Base-by-base conservation (phyloP, 257 asterid genomes). In the Thymus mandschuricus region DNA sequence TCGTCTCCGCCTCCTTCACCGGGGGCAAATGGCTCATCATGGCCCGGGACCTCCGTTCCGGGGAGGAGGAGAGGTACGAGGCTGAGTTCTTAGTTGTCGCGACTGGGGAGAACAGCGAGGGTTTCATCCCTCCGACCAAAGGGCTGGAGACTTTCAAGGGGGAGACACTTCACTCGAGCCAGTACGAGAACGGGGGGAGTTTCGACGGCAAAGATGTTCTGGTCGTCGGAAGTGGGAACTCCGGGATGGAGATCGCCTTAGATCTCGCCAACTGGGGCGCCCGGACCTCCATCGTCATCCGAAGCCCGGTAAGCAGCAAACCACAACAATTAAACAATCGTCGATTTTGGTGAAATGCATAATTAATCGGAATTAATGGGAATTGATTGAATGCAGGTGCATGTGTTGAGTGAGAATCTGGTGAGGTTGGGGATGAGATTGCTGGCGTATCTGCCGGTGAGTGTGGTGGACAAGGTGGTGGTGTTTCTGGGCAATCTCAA, bases 201-300 rank as follows among this genome's bases (percentile, higher is more conserved):
- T 85, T 72, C 33, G 45, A 44, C 3, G 44, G 12, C 0, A 79
- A 40, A 38, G 49, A 79, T 0, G 92, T 85, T 0, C 60, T 88
- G 33, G 92, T 88, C 2, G 85, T 90, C 15, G 94, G 92, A 4
- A 72, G 86, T 6, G 94, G 97, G 3, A 91, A 91, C 44, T 91
- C 96, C 1, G 97, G 96, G 0, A 85, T 86, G 96, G 96, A 91
- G 59, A 84, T 91, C 8, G 89, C 97, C 0, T 67, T 43, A 40
- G 97, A 91, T 80, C 31, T 91, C 49, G 72, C 82, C 6, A 77
- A 80, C 12, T 82, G 74, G 67, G 86, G 82, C 3, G 85, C 89
- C 11, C 60, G 60, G 7, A n/a, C 88, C 15, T 79, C 88, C 3
- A 41, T 90, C 2, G 88, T 82, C 1, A 74, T 82, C 33, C 86